phyloP scores from a whole-genome alignment of 805 yeast species.

The Candida krabiensis region DNA sequence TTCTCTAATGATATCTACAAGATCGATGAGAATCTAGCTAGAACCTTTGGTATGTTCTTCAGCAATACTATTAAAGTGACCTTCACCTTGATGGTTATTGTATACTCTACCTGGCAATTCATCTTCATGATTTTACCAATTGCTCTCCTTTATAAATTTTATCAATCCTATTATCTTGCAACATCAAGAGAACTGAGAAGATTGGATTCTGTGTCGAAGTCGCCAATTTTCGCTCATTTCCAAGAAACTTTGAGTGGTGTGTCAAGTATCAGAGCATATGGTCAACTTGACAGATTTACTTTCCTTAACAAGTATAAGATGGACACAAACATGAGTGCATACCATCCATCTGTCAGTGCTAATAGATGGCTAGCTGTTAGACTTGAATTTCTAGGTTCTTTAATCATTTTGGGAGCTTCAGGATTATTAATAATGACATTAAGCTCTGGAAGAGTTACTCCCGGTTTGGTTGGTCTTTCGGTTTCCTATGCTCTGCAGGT shows the following conservation, averaged over 20 bases:
- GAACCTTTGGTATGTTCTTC: constrained; percentile 71
- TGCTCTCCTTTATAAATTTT: constrained; percentile 60
- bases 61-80: constrained; percentile 59
- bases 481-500: constrained; percentile 90
- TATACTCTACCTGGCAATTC: constrained; percentile 87
- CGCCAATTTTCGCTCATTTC: constrained; percentile 82
- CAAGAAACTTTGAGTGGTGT: constrained; percentile 80
- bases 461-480: constrained; percentile 93
- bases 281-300: constrained; percentile 61
- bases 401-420: constrained; percentile 85
- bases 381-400: constrained; percentile 85
- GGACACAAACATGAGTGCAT: constrained; percentile 88
- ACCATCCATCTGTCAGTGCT: constrained; percentile 87
- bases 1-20: constrained; percentile 89
- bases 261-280: constrained; percentile 72
- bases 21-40: constrained; percentile 75
- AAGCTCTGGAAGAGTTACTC: constrained; percentile 66
- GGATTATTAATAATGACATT: constrained; percentile 74
- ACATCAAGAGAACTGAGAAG: constrained; percentile 83
- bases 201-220: constrained; percentile 74
- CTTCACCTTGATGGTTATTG: constrained; percentile 77
- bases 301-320: constrained; percentile 67
- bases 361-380: constrained; percentile 98
- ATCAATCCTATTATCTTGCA: constrained; percentile 73
- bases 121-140: constrained; percentile 71